Base-by-base conservation (phyloP, 352 stramenopile genomes). In the Globisporangium recalcitrans region DNA sequence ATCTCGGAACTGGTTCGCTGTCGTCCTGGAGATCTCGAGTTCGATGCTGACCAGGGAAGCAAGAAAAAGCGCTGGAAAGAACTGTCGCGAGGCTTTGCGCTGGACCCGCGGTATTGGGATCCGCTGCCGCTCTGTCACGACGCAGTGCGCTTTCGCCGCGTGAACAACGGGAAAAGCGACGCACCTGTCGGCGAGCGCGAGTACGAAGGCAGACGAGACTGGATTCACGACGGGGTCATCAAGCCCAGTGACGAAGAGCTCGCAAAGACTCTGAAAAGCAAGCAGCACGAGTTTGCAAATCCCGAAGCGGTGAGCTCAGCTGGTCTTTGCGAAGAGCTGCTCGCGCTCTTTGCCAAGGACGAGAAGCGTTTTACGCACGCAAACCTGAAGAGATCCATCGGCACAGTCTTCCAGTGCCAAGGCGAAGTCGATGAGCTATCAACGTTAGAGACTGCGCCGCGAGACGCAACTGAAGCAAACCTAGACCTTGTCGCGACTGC, bases 101-200 rank as follows among this genome's bases (percentile, higher is more conserved):
- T 91, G 29, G 74, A 87, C 57, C 67, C 70, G 3, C 74, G 71
- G n/a, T 77, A 70, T 52, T 91, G 79, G 79, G 77, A 88, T 52
- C 77, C 79, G 34, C 64, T 68, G 5, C 76, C 78, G 44, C 53
- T 86, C 31, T 82, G 71, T 38, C 71, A 72, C 44, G 75, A 83
- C 22, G 69, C 77, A 22, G 80, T 85, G 52, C 79, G 75, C 11
- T 88, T 74, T 59, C 71, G 68, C 26, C 75, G 77, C 13, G 77
- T 68, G 1, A 71, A 68, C 46, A 68, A 62, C 29, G 52, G 65
- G 29, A 40, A 66, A 27, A 72, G 75, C 19, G 55, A 66, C 8
- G 27, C 53, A 4, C 16, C 13, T 29, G n/a, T 52, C 24, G 31
- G 31, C n/a, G 69, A 79, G 47, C 72, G 77, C 10, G 75, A 88